Conservation (phyloP, 2,329 filamentous ascomycete genomes). For the Penicillium sp. region DNA sequence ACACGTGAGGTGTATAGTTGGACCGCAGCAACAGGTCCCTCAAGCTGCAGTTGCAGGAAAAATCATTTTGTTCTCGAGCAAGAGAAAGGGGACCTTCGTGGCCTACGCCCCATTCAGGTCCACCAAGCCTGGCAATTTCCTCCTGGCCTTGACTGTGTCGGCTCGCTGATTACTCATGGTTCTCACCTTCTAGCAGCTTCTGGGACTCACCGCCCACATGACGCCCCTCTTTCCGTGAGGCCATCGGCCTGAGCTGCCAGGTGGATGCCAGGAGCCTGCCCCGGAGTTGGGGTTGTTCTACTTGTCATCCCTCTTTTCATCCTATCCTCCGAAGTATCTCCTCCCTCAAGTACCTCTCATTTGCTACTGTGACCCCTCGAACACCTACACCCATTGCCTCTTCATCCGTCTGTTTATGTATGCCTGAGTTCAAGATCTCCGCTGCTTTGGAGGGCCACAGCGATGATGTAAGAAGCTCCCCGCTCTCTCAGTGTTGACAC, state of each 20-base stretch:
- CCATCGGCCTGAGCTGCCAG: conserved; percentile 4
- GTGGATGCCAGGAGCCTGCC: conserved; percentile 11
- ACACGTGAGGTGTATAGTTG: conserved; percentile 28
- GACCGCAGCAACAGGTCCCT: not conserved
- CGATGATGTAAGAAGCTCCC: conserved; percentile 74
- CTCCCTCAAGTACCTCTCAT: not conserved
- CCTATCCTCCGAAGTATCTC: not conserved
- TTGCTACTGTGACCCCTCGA: not conserved
- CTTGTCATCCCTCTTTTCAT: conserved; percentile 4
- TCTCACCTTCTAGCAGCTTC: conserved; percentile 23
- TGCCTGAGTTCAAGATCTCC: conserved; percentile 91
- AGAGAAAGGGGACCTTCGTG: not conserved
- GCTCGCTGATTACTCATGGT: conserved; percentile 5
- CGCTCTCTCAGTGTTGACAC: conserved; percentile 21
- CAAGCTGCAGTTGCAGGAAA: not conserved
- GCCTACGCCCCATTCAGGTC: not conserved
- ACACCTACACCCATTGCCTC: not conserved
- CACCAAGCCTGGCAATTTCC: not conserved
- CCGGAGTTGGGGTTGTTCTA: conserved; percentile 8
- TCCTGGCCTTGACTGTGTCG: not conserved
- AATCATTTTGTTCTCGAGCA: not conserved
- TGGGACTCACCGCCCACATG: conserved; percentile 24
- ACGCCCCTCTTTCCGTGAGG: conserved; percentile 14
- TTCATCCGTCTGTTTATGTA: conserved; percentile 44
- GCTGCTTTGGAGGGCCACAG: conserved; percentile 87